Evolutionary conservation across 2,329 filamentous ascomycete genomes (phyloP).

Genomic region (Ilyonectria destructans): DNA sequence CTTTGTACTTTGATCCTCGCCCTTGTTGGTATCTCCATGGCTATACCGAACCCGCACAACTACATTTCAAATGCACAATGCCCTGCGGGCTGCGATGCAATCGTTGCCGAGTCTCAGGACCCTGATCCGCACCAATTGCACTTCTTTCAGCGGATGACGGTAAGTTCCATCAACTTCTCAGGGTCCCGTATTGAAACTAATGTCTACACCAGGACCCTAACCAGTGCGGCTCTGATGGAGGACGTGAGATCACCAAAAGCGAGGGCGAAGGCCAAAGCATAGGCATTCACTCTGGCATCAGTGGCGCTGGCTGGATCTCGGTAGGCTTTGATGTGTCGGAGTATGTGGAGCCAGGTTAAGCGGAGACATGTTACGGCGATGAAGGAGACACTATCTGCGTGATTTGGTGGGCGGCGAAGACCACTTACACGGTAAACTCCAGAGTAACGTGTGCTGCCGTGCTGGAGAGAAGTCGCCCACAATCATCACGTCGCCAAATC

Average conservation of each 20-base stretch:
- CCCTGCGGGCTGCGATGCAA: constrained; percentile 1
- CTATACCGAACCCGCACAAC: constrained; percentile 1
- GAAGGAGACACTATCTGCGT: constrained; percentile 7
- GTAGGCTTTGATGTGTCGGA: constrained; percentile 4
- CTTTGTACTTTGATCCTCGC: background rate
- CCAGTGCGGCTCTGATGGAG: background rate
- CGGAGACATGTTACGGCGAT: constrained; percentile 5
- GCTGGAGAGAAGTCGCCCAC: background rate
- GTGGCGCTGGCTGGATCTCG: background rate
- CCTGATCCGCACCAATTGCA: constrained; percentile 3
- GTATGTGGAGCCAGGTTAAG: background rate
- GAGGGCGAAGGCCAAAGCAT: background rate
- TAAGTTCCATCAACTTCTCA: background rate
- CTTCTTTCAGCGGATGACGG: constrained; percentile 9
- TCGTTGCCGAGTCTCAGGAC: background rate
- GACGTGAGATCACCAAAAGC: constrained; percentile 13
- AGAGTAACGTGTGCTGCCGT: background rate
- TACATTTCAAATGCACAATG: background rate
- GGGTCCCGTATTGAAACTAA: background rate
- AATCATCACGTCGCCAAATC: constrained; percentile 1
- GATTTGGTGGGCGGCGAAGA: constrained; percentile 6
- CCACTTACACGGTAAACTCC: background rate
- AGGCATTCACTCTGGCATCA: background rate
- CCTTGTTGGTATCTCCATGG: background rate
- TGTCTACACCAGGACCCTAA: background rate